Base-by-base conservation (phyloP, 116 monocot genomes). In the Iris pallida region DNA sequence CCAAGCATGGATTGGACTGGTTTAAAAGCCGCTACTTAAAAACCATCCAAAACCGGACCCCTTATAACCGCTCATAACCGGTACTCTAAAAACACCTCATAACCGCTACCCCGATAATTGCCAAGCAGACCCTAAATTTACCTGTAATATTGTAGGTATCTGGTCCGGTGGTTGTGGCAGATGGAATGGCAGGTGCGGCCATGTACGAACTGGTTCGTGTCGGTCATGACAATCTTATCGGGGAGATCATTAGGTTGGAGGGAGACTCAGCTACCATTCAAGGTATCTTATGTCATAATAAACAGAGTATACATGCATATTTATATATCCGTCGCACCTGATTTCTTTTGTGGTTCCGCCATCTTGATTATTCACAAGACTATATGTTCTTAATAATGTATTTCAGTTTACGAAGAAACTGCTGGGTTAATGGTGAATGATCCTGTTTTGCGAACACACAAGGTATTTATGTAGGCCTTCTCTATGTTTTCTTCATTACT, bases 131-230 rank as follows among this genome's bases (percentile, higher is more conserved):
- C n/a, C n/a, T n/a, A n/a, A n/a, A n/a, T n/a, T n/a, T 30, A 30
- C 30, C 30, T 30, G 30, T 30, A 30, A 30, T 9, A 4, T 52
- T 78, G 6, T 74, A 98, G 93, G 98, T 93, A 1, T 99, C 99
- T 62, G 99, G 99, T 5, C 99, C 99, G 47, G 99, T 99, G 17
- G 94, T 99, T 7, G 99, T 99, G 69, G 99, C 99, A 66, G 94
- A 99, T 91, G 99, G 94, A 75, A 99, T 99, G 99, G 88, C 88
- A 13, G 99, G 99, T 74, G 99, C 99, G 74, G 99, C 99, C 19
- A 99, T 99, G 99, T 93, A 99, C 81, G 99, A 99, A 74, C 71
- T 99, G 66, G 99, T 99, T 12, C 93, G 99, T 65, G 99, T 99
- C 61, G 99, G 94, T 56, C 77, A 99, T 83, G 91, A 99, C 75